These are phyloP conservation scores for Pelargonium citronellum DNA, from an alignment of 441 rosid genomes.

Conservation along the genomic window DNA sequence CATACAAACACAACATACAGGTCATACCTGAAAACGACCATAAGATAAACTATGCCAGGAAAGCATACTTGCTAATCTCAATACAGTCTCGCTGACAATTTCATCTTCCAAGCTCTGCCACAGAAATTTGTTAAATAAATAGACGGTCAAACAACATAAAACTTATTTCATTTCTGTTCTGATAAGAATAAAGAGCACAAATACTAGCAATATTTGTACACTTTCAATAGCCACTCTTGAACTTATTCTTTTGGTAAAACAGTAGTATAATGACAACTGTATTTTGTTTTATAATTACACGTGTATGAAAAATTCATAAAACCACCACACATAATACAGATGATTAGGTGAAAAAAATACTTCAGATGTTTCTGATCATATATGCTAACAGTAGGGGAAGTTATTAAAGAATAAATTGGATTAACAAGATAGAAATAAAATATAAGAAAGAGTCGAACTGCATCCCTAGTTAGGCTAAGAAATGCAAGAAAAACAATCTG, in stretches of 20 bases:
- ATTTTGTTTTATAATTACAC: not conserved
- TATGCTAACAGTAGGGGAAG: not conserved
- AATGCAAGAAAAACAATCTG: not conserved
- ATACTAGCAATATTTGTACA: not conserved
- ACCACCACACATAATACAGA: not conserved
- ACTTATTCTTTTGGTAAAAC: not conserved
- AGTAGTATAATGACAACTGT: slow-evolving; percentile 5
- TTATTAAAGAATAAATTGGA: slow-evolving; percentile 3
- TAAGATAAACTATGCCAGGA: slow-evolving; percentile 91
- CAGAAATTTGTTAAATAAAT: slow-evolving; percentile 19
- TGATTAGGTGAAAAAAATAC: not conserved
- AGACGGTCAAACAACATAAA: slow-evolving; percentile 4
- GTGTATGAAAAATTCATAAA: not conserved
- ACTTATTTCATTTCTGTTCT: not conserved
- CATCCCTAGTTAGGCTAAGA: not conserved
- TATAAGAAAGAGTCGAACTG: not conserved
- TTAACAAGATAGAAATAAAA: not conserved
- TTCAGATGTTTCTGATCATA: not conserved
- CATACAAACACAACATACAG: slow-evolving; percentile 10
- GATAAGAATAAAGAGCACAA: not conserved
- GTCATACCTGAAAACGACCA: slow-evolving; percentile 86
- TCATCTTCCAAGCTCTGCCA: slow-evolving; percentile 95
- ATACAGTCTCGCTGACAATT: slow-evolving; percentile 74
- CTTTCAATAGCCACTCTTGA: slow-evolving; percentile 1
- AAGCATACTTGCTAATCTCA: slow-evolving; percentile 71